A percentile compares a stretch with the other conserved stretches of the same genome.
Conservation (phyloP, 2,329 filamentous ascomycete species). For the Sporothrix pallida region DNA sequence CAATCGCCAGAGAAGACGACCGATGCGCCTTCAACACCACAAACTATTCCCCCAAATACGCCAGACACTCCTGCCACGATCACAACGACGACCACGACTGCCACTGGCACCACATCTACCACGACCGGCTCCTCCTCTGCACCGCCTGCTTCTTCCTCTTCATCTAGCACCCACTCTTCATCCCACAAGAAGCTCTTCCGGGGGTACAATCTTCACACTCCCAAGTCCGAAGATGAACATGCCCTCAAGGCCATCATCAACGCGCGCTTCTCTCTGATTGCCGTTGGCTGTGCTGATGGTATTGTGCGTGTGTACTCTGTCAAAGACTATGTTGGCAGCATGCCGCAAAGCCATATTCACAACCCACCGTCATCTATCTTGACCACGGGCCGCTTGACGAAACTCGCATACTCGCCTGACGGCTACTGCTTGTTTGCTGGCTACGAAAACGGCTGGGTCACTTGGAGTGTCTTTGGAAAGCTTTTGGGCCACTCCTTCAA, state of each 20-base stretch:
- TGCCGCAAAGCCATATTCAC: slow-evolving; percentile 83
- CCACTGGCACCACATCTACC: neutral
- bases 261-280: slow-evolving; percentile 90
- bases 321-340: slow-evolving; percentile 90
- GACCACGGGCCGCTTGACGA: slow-evolving; percentile 73
- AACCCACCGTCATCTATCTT: slow-evolving; percentile 69
- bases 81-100: neutral
- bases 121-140: neutral
- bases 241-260: slow-evolving; percentile 85
- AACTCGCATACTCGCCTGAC: slow-evolving; percentile 86
- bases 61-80: slow-evolving; percentile 11
- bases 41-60: neutral
- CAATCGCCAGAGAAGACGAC: neutral
- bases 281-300: slow-evolving; percentile 80
- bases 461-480: slow-evolving; percentile 97
- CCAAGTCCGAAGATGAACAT: slow-evolving; percentile 62
- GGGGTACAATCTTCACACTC: slow-evolving; percentile 87
- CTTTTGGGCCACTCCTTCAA: slow-evolving; percentile 83
- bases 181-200: slow-evolving; percentile 74
- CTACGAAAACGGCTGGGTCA: slow-evolving; percentile 90
- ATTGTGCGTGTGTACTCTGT: slow-evolving; percentile 88
- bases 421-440: slow-evolving; percentile 96
- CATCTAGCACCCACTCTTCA: neutral
- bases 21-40: neutral
- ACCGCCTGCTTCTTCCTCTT: slow-evolving; percentile 18